phyloP scores from a whole-genome alignment of 176 grass and related monocot species.

The Bolboschoenus planiculmis region DNA sequence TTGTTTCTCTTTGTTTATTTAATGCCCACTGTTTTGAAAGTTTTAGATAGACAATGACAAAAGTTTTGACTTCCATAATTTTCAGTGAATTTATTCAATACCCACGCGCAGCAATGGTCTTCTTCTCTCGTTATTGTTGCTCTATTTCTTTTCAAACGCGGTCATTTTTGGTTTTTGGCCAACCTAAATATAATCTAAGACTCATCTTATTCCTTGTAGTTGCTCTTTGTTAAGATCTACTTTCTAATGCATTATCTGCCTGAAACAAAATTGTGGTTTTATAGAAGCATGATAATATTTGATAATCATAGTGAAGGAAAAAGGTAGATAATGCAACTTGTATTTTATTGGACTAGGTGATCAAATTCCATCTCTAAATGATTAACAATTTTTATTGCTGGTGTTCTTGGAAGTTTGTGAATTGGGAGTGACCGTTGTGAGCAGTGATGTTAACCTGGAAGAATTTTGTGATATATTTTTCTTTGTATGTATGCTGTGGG shows the following conservation, averaged over 20 bases:
- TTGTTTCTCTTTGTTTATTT: slow-evolving; percentile 20
- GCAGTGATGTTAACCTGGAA: too few species aligned
- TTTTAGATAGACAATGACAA: neutral
- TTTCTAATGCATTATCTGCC: too few species aligned
- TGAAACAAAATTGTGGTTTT: too few species aligned
- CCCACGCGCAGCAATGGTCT: neutral
- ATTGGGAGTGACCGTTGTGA: neutral
- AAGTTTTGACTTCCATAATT: neutral
- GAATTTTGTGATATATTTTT: too few species aligned
- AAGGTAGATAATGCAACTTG: neutral
- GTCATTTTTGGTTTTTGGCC: neutral
- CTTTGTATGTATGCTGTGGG: too few species aligned
- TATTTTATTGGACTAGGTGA: neutral
- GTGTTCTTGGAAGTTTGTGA: neutral
- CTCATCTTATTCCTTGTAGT: neutral
- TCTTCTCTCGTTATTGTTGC: neutral
- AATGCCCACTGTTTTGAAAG: slow-evolving; percentile 18
- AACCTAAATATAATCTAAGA: neutral
- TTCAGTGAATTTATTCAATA: neutral
- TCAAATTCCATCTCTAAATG: neutral
- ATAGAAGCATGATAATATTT: too few species aligned
- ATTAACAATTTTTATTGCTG: neutral
- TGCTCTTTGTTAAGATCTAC: too few species aligned
- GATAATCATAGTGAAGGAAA: too few species aligned
- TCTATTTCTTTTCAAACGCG: neutral